Evolutionary conservation across 768 basidiomycete species (phyloP), one percentile per base, ranked within the genome.

Genomic region (Boletellus emodensis): DNA sequence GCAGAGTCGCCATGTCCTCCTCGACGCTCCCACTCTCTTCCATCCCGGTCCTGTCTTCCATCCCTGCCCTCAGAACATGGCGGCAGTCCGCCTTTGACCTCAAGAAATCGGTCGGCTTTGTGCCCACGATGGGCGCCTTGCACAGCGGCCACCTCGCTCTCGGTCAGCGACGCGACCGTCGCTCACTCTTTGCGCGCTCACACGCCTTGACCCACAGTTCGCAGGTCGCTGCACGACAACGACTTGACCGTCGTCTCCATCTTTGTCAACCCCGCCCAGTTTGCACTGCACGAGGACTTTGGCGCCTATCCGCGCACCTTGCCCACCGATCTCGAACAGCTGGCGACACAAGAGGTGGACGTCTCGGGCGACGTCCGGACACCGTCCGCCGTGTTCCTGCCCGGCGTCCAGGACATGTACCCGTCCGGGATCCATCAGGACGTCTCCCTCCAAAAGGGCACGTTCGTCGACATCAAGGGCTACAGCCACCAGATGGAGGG

Each of bases 251-350:
- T 97, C 58, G 72, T 97, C 51, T 96, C 94, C 24, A 91, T 99
- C 59, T 99, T 97, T 67, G 94, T 99, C 52, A 98, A 99, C 65
- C 96, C 96, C 0, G 88, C 94, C 3, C 94, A 98, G 67, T 99
- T 99, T 60, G 91, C 95, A 9, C 94, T 92, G 0, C 84, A 92
- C 56, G 96, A 99, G 71, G 96, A 98, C 65, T 81, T 98, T 3
- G 77, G 78, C 24, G 82, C 85, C 6, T 99, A 99, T 67, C 96
- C 96, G 1, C 84, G 93, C 36, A 95, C 93, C 0, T 73, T 99
- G 4, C 75, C 84, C 1, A 59, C 66, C 3, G 96, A 99, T 67
- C 75, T 97, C 17, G 72, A 78, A 42, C 72, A 81, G 13, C 77
- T 96, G 17, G 57, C 62, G 14, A 64, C 68, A 5, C 72, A 79